Evolutionary conservation across 768 basidiomycete species (phyloP).

Genomic region (Tremella mesenterica): DNA sequence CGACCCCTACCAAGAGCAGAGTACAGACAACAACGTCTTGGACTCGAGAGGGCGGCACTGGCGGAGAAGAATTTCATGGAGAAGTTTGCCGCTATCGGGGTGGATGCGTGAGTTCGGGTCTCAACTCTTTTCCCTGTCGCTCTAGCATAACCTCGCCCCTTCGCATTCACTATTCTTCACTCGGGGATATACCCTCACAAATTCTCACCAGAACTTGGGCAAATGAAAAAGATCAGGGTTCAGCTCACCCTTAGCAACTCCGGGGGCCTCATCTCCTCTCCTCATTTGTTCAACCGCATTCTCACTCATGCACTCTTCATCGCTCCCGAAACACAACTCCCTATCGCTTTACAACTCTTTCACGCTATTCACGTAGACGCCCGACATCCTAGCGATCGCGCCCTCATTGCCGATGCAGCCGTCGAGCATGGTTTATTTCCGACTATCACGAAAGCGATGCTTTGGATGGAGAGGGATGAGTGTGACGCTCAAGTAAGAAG

Average conservation of each 20-base stretch:
- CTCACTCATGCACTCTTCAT: constrained; percentile 15
- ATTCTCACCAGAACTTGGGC: too few species aligned
- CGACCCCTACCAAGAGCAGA: constrained; percentile 22
- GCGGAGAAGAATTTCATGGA: constrained; percentile 53
- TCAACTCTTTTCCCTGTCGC: too few species aligned
- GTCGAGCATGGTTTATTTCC: constrained; percentile 20
- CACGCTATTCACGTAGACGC: constrained; percentile 9
- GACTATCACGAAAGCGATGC: constrained; percentile 4
- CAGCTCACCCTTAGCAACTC: too few species aligned
- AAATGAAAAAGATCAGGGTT: too few species aligned
- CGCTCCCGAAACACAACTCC: constrained; percentile 11
- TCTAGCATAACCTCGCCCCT: too few species aligned
- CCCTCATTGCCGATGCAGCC: constrained; percentile 11
- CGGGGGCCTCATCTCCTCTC: constrained; percentile 10
- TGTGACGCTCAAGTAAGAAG: constrained; percentile 22
- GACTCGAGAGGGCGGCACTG: constrained; percentile 50
- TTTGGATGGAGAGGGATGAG: constrained; percentile 18
- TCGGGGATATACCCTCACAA: too few species aligned
- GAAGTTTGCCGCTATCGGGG: constrained; percentile 53
- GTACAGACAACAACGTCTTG: constrained; percentile 46
- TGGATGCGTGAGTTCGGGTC: too few species aligned
- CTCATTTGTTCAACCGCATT: constrained; percentile 22
- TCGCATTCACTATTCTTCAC: too few species aligned
- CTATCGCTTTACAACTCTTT: constrained; percentile 23
- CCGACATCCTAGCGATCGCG: constrained; percentile 16